Evolutionary conservation across 2,329 filamentous ascomycete genomes (phyloP).

Genomic region (Claviceps pusilla): DNA sequence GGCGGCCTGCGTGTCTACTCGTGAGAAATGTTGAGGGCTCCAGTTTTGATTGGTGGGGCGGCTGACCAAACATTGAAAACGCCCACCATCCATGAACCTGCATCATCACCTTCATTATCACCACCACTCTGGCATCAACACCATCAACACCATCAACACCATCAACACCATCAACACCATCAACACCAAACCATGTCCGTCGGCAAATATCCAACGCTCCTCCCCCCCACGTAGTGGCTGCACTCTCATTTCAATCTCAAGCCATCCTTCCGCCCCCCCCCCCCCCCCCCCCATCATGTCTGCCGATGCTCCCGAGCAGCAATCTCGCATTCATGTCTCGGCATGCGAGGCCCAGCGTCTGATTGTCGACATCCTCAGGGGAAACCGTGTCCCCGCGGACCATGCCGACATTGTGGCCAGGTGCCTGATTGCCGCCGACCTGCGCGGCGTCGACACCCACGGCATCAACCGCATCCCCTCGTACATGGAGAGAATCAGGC

Average conservation of each 20-base stretch:
- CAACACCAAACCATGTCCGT: no score
- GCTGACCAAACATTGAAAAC: no score
- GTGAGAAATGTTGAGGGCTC: no score
- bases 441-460: conserved; percentile 67
- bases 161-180: no score
- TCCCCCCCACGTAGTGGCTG: neutral
- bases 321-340: conserved; percentile 4
- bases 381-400: conserved; percentile 41
- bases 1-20: no score
- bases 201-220: no score
- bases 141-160: no score
- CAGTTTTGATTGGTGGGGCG: no score
- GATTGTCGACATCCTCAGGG: conserved; percentile 38
- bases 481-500: conserved; percentile 58
- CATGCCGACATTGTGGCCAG: conserved; percentile 50
- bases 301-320: neutral
- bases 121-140: no score
- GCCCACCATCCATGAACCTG: no score
- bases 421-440: conserved; percentile 58
- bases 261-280: neutral
- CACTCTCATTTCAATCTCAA: neutral
- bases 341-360: conserved; percentile 30
- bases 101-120: no score
- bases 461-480: conserved; percentile 63
- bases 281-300: neutral